phyloP scores from a whole-genome alignment of 73 alveolate genomes.

The Paramecium pentaurelia region DNA sequence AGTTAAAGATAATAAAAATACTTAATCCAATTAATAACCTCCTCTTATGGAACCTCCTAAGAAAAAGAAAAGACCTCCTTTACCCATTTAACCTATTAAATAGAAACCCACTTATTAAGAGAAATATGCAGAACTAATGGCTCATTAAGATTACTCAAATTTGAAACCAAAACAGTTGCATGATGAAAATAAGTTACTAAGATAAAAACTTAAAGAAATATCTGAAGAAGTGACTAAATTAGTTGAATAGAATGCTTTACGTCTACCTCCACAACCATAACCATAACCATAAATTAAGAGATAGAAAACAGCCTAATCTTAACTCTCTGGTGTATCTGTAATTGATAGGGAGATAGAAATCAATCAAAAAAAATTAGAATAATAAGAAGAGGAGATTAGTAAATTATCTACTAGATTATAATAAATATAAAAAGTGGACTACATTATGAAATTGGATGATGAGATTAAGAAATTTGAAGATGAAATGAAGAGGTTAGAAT shows the following conservation, averaged over 20 bases:
- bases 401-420: not conserved
- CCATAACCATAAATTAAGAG: not conserved
- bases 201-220: not conserved
- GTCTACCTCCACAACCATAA: not conserved
- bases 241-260: not conserved
- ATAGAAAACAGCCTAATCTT: not conserved
- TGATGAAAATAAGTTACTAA: not conserved
- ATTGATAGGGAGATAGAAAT: not conserved
- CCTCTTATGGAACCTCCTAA: not conserved
- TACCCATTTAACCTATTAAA: not conserved
- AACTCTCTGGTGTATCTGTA: not conserved
- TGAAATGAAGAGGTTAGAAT: not conserved
- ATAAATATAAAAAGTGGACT: not conserved
- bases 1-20: not conserved
- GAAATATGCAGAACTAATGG: not conserved
- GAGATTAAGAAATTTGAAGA: not conserved
- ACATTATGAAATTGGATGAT: not conserved
- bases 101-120: not conserved
- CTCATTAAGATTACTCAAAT: not conserved
- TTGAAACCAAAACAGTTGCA: slow-evolving; percentile 26
- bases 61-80: not conserved
- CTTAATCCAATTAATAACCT: not conserved
- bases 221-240: not conserved
- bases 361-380: not conserved
- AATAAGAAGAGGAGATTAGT: not conserved